Base-by-base conservation (phyloP, 2,329 filamentous ascomycete species). In the Colletotrichum sp. region DNA sequence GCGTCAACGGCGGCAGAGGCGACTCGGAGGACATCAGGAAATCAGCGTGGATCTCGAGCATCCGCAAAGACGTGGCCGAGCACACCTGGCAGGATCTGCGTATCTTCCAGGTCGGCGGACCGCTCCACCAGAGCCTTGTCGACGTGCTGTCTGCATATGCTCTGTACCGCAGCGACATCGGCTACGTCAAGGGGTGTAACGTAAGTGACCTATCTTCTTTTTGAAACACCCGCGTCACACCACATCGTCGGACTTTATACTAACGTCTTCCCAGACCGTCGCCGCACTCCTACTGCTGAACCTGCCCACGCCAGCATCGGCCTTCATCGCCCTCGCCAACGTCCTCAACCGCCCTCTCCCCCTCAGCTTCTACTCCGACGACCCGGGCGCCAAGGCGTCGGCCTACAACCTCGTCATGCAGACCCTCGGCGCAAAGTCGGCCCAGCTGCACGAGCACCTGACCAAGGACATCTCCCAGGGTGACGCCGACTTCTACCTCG, bases 141-240 rank as follows among this genome's bases (percentile, higher is more conserved):
- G 92, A 96, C 81, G 91, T 97, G 12, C 87, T 96, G 75, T 92
- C 92, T 79, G 95, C 95, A 8, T 96, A 96, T 83, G 89, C 92
- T 70, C 94, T 95, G 90, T 97, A 97, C 84, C 90, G 95, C 76
- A 93, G 92, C 78, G 95, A 97, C 81, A 94, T 96, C 80, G 94
- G 94, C 77, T 96, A 95, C 80, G 89, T 95, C 73, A 89, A 90
- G 76, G 94, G 94, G 69, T 94, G 93, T 78, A 94, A 95, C 81
- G 92, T 95, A 83, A 88, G 93, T 88, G 36, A 58, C 43, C 43
- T 52, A 21, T n/a, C 43, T 13, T 52, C n/a, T 52, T 48, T 48
- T 48, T 52, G 43, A 52, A 52, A 52, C 43, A 16, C n/a, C 63
- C n/a, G 32, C 26, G 24, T 36, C 66, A 58, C 24, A 18, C 59